These are phyloP conservation scores for Coemansia umbellata DNA, from an alignment of 192 early-diverging fungal species.

Conservation along the genomic window DNA sequence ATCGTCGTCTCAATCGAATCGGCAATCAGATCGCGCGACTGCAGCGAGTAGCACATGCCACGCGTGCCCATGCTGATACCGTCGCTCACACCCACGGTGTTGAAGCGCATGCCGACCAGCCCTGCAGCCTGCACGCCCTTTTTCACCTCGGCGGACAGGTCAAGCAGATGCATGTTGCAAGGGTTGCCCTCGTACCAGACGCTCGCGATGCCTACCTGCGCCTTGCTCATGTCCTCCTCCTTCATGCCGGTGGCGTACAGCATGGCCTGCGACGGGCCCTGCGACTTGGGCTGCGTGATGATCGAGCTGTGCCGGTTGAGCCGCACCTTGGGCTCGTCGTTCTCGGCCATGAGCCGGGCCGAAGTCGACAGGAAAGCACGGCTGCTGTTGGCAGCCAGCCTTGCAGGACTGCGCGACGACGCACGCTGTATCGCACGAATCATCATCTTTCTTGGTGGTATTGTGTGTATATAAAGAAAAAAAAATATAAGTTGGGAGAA, in stretches of 20 bases:
- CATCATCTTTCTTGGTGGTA: conserved; percentile 1
- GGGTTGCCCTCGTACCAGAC: conserved; percentile 99
- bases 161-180: conserved; percentile 98
- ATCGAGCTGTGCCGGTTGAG: conserved; percentile 82
- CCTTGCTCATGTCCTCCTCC: conserved; percentile 73
- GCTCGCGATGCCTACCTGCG: conserved; percentile 94
- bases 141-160: conserved; percentile 86
- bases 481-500: background rate
- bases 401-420: background rate
- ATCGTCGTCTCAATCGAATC: conserved; percentile 99
- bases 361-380: conserved; percentile 1
- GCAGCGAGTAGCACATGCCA: conserved; percentile 96
- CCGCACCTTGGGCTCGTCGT: conserved; percentile 11
- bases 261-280: conserved; percentile 97
- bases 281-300: conserved; percentile 92
- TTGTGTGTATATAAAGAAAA: background rate
- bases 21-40: conserved; percentile 96
- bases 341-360: background rate
- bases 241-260: conserved; percentile 93
- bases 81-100: conserved; percentile 97
- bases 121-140: conserved; percentile 86
- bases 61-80: conserved; percentile 96
- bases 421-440: conserved; percentile 18
- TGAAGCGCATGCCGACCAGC: conserved; percentile 94
- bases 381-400: conserved; percentile 1